Base-by-base conservation (phyloP, 164 flowering plant species). In the Aristolochia californica region DNA sequence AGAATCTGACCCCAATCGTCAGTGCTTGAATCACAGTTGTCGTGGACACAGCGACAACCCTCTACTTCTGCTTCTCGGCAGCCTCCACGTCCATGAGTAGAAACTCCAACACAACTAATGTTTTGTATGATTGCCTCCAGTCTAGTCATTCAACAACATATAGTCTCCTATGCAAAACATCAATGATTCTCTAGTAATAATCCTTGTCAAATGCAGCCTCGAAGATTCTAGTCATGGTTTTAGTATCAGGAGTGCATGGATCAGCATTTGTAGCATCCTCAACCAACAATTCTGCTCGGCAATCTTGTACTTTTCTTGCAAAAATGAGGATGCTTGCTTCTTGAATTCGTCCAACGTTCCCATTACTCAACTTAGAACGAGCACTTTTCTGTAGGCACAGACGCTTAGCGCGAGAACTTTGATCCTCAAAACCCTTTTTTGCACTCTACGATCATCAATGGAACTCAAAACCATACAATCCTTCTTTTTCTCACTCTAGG, bases 161-260 rank as follows among this genome's bases (percentile, higher is more conserved):
- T 1, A 84, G 67, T 69, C 90, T 80, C 21, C 53, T 73, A 47
- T 80, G 85, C 55, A 84, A 65, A 53, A 82, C 74, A 64, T 78
- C 82, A 27, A 70, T 81, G 53, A 82, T 72, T 74, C 85, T 82
- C 91, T 85, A 84, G 38, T 75, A 82, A 66, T 82, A 84, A 60
- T 77, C 84, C 0, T 75, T 45, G 23, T 69, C 77, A 24, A 65
- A 80, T 1, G 87, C 77, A 47, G 87, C 81, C 52, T 72, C 74
- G 1, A 84, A 77, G 57, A 84, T 78, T 67, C 26, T 59, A 24
- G 77, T 68, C 87, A 84, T 84, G 20, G 83, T 79, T 69, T 43
- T 76, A 0, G 83, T 79, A 72, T 84, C 87, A 10, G 83, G 87
- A n/a, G 70, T 69, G 62, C 75, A 65, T 67, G 82, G 73, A 63